Evolutionary conservation across 306 rosid species (phyloP), one percentile per base, ranked within the genome.

Genomic region (Vigna reflexopilosa): DNA sequence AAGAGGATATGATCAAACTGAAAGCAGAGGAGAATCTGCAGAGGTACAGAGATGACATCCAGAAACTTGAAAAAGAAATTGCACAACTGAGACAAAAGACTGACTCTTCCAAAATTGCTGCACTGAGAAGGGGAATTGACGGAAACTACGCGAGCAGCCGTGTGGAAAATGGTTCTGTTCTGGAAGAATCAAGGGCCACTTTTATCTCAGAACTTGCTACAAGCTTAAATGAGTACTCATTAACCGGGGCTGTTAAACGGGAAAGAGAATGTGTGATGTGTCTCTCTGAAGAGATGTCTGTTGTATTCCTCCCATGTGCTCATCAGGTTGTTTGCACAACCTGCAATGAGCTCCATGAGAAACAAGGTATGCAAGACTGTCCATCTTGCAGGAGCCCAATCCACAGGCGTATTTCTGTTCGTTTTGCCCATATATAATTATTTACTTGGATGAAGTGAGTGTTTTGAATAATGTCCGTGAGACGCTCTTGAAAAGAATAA

Each of bases 211-310:
- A 87, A 48, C 83, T 84, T 32, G 83, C 82, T 70, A 77, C 83
- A 14, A 82, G 79, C 56, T 17, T 87, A 48, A 81, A 80, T 26
- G 88, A 75, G 67, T 77, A 75, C 84, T 78, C 91, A 12, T 85
- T 81, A 73, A 75, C 63, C 0, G 98, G 95, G 4, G 90, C 89
- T 0, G 92, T 95, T 40, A 92, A 88, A 87, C 87, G 98, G 2
- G 98, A 95, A 57, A 81, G 95, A 81, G 98, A 95, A 72, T 95
- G 98, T 19, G 98, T 95, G 66, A 95, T 95, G 98, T 95, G 98
- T 79, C 93, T 95, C 16, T 89, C 97, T 0, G 97, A 94, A 88
- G 97, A 94, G 93, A 90, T 94, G 94, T 89, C 97, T 9, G 91
- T 94, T 22, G 93, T 94, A 16, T 95, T 95, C 74, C 91, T 92